Base-by-base conservation (phyloP, 1,284 basidiomycete species). In the Ustilago esculenta region DNA sequence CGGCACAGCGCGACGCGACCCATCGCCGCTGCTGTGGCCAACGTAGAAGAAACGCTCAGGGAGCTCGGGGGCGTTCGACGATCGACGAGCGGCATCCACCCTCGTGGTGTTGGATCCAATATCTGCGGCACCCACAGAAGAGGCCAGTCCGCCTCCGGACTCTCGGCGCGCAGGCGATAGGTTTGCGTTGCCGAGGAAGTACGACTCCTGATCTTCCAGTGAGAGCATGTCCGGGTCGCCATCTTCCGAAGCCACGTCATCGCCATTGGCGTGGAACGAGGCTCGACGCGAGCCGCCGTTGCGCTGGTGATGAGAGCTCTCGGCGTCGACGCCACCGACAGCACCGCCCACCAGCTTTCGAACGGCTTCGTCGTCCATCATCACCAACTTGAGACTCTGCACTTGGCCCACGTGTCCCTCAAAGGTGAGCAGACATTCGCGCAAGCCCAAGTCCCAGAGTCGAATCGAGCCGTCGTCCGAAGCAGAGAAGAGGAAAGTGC, bases 381-480 rank as follows among this genome's bases (percentile, higher is more conserved):
- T 86, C 41, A 96, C 83, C 24, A 97, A 84, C 77, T 88, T 90
- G 82, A 98, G 86, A 75, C 89, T 91, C 84, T 99, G 95, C 5
- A 98, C 92, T 80, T 98, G 94, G 0, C 91, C 93, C 54, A 95
- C 90, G 83, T 99, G 95, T 0, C 94, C 96, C 12, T 86, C 87
- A 79, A 95, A 92, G 52, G 90, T 88, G 25, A 91, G 87, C 36
- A 97, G 86, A 79, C 93, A 98, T 17, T 89, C 87, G 42, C 92
- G 87, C 21, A 85, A 84, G 20, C 87, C 88, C 41, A 98, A 86
- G 83, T 98, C 94, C 95, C 95, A 99, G 2, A 99, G 87, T 56
- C 90, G 90, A 82, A 98, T 93, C 4, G 90, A 89, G 25, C 91
- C 90, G 79, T 98, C 96, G 81, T 98, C 95, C 6, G 92, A 94